These are phyloP conservation scores for Seminavis robusta DNA, from an alignment of 108 stramenopile genomes.

Conservation along the genomic window DNA sequence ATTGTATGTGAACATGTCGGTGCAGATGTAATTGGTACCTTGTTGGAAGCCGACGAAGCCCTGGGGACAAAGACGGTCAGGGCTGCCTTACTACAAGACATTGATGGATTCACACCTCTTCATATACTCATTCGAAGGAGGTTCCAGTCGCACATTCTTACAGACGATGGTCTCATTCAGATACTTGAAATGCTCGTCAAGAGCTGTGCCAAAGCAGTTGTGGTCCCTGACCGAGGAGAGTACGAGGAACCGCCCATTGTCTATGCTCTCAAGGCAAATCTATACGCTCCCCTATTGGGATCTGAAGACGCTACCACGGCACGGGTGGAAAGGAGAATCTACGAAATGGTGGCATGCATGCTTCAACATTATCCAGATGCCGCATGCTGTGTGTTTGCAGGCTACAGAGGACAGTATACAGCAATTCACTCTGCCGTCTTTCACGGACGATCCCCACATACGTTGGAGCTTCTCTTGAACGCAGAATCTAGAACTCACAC, in stretches of 20 bases:
- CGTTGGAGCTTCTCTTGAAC: conserved; percentile 51
- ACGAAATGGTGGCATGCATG: conserved; percentile 66
- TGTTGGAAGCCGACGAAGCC: conserved; percentile 34
- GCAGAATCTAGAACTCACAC: conserved; percentile 34
- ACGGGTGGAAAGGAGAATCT: conserved; percentile 57
- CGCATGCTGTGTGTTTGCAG: conserved; percentile 55
- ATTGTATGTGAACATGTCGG: conserved; percentile 50
- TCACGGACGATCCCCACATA: conserved; percentile 71
- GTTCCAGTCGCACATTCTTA: conserved; percentile 43
- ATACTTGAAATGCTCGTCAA: conserved; percentile 46
- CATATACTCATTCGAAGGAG: conserved; percentile 69
- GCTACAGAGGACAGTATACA: conserved; percentile 63
- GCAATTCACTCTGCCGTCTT: conserved; percentile 77
- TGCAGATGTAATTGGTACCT: conserved; percentile 23
- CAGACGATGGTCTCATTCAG: conserved; percentile 14
- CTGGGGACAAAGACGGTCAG: conserved; percentile 10
- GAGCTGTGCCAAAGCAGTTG: conserved; percentile 61
- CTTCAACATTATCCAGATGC: conserved; percentile 59
- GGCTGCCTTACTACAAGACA: conserved; percentile 61
- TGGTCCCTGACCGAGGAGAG: conserved; percentile 65
- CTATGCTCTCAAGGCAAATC: conserved; percentile 65
- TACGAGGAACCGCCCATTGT: conserved; percentile 79
- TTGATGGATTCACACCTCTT: conserved; percentile 72
- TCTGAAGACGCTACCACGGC: conserved; percentile 33
- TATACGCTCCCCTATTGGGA: conserved; percentile 46